Percentiles rank a stretch among this genome's conserved stretches.
phyloP scores from a whole-genome alignment of 805 yeast species.

The Metschnikowia picachoensis region DNA sequence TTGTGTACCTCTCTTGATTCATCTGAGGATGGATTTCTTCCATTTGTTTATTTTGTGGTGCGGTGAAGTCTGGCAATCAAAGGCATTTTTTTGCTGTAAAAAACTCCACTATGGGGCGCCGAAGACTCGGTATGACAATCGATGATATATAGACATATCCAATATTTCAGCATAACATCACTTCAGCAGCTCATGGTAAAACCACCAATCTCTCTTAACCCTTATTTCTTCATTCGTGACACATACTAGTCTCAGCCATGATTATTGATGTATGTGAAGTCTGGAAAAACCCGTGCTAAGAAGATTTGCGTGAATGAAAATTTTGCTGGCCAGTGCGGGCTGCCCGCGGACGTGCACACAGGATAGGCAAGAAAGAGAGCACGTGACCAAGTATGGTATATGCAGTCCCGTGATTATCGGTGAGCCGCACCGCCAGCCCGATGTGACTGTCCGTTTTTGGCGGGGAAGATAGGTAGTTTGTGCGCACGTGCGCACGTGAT shows the following conservation, averaged over 20 bases:
- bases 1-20: too few species aligned
- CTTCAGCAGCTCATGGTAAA: background rate
- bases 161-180: too few species aligned
- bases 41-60: too few species aligned
- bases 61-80: too few species aligned
- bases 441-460: too few species aligned
- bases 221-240: background rate
- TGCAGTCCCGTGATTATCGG: too few species aligned
- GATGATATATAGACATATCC: too few species aligned
- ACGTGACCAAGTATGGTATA: background rate
- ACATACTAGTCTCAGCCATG: constrained; percentile 24
- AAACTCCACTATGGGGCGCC: too few species aligned
- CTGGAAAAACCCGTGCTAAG: constrained; percentile 5
- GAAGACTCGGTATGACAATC: too few species aligned
- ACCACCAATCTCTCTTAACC: background rate
- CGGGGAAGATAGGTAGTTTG: background rate
- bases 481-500: constrained; percentile 7
- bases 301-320: constrained; percentile 14
- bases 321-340: constrained; percentile 18
- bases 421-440: too few species aligned
- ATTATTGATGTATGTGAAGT: constrained; percentile 17
- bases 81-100: too few species aligned
- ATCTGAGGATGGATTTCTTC: too few species aligned
- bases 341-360: constrained; percentile 10
- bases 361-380: background rate